Percentiles rank a stretch among this genome's conserved stretches.
Conservation (phyloP, 768 basidiomycete species). For the Kwoniella sp. region DNA sequence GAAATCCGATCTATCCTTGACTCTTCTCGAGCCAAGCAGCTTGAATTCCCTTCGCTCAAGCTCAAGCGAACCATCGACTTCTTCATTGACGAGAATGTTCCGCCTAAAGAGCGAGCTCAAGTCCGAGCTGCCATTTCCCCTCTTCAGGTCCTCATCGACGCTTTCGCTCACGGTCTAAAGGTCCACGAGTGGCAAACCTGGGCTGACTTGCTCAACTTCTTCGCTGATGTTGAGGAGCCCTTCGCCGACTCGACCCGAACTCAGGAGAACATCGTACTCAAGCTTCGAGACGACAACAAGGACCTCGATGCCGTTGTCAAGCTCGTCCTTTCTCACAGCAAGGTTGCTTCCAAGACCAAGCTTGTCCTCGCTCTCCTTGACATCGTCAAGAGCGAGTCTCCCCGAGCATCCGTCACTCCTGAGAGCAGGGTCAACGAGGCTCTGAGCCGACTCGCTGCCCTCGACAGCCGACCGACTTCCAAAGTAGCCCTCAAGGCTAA, state of each 20-base stretch:
- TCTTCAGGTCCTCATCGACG: constrained; percentile 74
- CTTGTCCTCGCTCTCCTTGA: constrained; percentile 83
- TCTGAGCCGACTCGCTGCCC: constrained; percentile 74
- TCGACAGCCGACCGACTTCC: constrained; percentile 93
- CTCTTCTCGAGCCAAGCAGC: constrained; percentile 68
- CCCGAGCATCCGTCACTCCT: constrained; percentile 65
- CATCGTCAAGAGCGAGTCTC: constrained; percentile 80
- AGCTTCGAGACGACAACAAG: constrained; percentile 87
- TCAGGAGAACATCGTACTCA: constrained; percentile 86
- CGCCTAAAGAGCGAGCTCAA: constrained; percentile 75
- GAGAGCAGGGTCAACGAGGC: constrained; percentile 76
- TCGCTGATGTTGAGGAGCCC: constrained; percentile 82
- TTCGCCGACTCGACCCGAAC: constrained; percentile 73
- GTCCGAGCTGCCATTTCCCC: constrained; percentile 72
- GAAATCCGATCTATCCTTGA: constrained; percentile 77
- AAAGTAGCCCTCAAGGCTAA: constrained; percentile 91
- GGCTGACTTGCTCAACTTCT: constrained; percentile 73
- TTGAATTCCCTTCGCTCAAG: constrained; percentile 85
- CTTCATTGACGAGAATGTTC: constrained; percentile 76
- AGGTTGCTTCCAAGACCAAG: constrained; percentile 88
- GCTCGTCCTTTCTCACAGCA: constrained; percentile 91
- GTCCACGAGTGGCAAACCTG: constrained; percentile 74
- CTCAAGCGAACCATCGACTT: constrained; percentile 84
- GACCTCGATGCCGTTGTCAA: constrained; percentile 84
- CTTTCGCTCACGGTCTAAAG: constrained; percentile 79